Percentiles rank a stretch among this genome's conserved stretches.
phyloP scores from a whole-genome alignment of 352 stramenopile species.

The Blastocystis sp. region DNA sequence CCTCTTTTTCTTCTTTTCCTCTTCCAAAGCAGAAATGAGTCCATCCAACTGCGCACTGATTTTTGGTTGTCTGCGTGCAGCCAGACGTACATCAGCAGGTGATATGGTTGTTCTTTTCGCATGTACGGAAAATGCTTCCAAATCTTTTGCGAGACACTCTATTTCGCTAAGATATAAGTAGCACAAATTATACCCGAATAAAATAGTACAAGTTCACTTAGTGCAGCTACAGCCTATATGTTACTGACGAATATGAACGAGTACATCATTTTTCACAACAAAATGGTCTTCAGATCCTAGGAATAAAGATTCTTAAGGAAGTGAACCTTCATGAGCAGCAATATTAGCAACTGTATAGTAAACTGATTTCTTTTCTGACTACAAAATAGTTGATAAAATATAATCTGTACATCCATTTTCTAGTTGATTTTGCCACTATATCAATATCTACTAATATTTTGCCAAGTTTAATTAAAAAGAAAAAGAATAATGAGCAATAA shows the following conservation, averaged over 20 bases:
- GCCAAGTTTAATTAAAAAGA: too few relatives aligned
- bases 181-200: background rate
- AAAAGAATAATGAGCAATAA: background rate
- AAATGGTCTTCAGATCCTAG: background rate
- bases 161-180: background rate
- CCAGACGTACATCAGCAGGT: background rate
- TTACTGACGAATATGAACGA: background rate
- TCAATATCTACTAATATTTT: background rate
- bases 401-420: constrained; percentile 41
- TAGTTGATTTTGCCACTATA: background rate
- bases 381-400: background rate
- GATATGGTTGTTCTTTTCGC: constrained; percentile 2
- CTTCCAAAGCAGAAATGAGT: background rate
- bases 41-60: background rate
- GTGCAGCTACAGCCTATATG: background rate
- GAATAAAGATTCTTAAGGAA: background rate
- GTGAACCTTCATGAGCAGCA: background rate
- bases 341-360: constrained; percentile 49
- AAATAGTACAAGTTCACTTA: constrained; percentile 15
- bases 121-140: constrained; percentile 40
- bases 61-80: background rate
- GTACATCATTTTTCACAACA: background rate
- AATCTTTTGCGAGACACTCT: constrained; percentile 29
- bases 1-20: constrained; percentile 31
- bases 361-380: constrained; percentile 2